These are phyloP conservation scores for Solanum ossicruentum DNA, from an alignment of 257 asterid species.

Conservation along the genomic window DNA sequence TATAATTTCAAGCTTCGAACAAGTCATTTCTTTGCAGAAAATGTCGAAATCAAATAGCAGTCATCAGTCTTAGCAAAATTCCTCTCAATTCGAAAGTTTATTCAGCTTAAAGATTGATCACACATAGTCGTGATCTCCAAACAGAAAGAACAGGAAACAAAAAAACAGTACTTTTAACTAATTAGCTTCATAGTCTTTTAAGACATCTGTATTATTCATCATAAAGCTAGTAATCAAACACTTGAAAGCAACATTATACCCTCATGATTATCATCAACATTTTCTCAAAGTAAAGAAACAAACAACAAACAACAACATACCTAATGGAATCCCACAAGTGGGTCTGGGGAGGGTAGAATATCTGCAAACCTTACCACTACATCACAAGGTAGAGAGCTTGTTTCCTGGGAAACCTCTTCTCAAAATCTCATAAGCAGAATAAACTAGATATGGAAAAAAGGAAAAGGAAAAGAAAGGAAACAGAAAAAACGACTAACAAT, in stretches of 20 bases:
- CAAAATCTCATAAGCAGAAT: too few relatives aligned
- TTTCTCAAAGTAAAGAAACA: conserved; percentile 1
- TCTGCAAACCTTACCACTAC: too few relatives aligned
- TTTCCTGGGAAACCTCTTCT: too few relatives aligned
- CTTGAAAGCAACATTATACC: neutral
- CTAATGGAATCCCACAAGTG: too few relatives aligned
- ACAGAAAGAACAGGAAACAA: neutral
- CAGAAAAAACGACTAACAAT: too few relatives aligned
- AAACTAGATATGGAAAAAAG: too few relatives aligned
- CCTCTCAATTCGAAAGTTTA: neutral
- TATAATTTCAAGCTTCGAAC: neutral
- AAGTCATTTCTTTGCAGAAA: neutral
- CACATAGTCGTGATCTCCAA: neutral
- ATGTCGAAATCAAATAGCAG: neutral
- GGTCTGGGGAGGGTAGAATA: too few relatives aligned
- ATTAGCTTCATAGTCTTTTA: neutral
- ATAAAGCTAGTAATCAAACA: neutral
- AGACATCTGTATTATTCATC: neutral
- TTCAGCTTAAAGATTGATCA: neutral
- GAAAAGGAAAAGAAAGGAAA: too few relatives aligned
- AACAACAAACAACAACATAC: neutral
- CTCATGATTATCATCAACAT: neutral
- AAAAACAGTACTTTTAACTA: neutral
- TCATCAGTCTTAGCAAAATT: neutral
- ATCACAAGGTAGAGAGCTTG: too few relatives aligned